Base-by-base conservation (phyloP, 495 filamentous ascomycete genomes). In the Penicillium malachiteum region DNA sequence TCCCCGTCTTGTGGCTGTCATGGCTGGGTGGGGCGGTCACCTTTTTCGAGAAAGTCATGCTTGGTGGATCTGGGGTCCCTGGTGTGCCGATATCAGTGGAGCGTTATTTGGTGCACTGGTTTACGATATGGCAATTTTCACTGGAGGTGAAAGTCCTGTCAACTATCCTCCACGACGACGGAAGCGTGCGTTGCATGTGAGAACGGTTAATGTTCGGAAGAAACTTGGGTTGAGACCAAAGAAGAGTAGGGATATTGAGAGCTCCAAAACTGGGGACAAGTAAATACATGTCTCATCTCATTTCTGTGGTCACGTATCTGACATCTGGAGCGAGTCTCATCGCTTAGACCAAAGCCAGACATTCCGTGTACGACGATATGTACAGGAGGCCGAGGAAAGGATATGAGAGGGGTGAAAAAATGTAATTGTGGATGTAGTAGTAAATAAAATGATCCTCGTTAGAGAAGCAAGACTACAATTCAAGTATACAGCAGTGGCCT, bases 51-150 rank as follows among this genome's bases (percentile, higher is more conserved):
- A 44, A 21, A 41, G 39, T 30, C 38, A 59, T 33, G 63, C 52
- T 6, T 66, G 63, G 63, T 67, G 60, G 64, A 35, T 67, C 7
- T 67, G 60, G 61, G 64, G 64, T 5, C 42, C 54, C 8, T 67
- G 64, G 64, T 37, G 55, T 9, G 64, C 64, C n/a, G 57, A 56
- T 34, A 64, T 67, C 34, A 58, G 52, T 47, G 60, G 64, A 16
- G 41, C 44, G 11, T 26, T 58, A 30, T 32, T 54, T 32, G 64
- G 60, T 2, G 61, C 57, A 4, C 32, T 33, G 5, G 7, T 67
- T 3, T 67, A 67, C 16, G 64, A 67, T 32, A 52, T 55, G 35
- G 54, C 57, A 16, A 67, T 66, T 10, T 66, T 66, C 21, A 66
- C 59, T 52, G 60, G 60, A 11, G 63, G 63, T 7, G 63, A 66